These are phyloP conservation scores for Kokia cookei DNA, from an alignment of 441 rosid species.

Conservation along the genomic window DNA sequence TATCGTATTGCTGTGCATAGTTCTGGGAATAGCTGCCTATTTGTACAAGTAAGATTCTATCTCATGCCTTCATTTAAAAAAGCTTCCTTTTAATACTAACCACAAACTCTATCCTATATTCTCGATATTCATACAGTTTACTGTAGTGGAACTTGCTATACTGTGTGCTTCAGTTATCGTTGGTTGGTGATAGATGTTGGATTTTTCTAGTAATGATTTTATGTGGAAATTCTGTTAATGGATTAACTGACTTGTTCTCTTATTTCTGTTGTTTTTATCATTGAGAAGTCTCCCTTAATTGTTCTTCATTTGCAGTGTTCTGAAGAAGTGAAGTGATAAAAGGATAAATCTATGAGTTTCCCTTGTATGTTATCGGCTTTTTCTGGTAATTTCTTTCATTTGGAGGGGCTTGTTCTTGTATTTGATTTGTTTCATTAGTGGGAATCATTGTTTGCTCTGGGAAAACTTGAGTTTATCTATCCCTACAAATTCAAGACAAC, in stretches of 20 bases:
- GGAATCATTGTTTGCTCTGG: not conserved
- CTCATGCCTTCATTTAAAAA: not conserved
- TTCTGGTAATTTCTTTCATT: constrained; percentile 14
- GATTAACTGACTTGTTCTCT: not conserved
- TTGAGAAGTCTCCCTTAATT: not conserved
- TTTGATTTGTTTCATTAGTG: constrained; percentile 18
- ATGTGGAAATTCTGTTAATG: not conserved
- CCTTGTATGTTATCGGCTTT: constrained; percentile 11
- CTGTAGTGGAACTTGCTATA: not conserved
- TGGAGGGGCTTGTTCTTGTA: constrained; percentile 6
- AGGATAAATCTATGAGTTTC: constrained; percentile 4
- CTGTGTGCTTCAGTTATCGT: not conserved
- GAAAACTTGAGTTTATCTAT: constrained; percentile 7
- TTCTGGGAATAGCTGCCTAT: constrained; percentile 91
- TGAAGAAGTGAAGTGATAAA: constrained; percentile 48
- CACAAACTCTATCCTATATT: not conserved
- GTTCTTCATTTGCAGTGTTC: constrained; percentile 50
- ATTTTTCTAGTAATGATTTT: not conserved
- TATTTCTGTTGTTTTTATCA: not conserved
- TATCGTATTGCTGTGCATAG: constrained; percentile 69
- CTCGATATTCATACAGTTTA: not conserved
- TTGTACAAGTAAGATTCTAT: constrained; percentile 74
- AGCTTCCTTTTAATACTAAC: not conserved
- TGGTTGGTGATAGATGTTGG: not conserved
- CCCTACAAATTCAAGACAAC: not conserved